Evolutionary conservation across 495 filamentous ascomycete species (phyloP).

Genomic region (Aspergillus bertholletiae): DNA sequence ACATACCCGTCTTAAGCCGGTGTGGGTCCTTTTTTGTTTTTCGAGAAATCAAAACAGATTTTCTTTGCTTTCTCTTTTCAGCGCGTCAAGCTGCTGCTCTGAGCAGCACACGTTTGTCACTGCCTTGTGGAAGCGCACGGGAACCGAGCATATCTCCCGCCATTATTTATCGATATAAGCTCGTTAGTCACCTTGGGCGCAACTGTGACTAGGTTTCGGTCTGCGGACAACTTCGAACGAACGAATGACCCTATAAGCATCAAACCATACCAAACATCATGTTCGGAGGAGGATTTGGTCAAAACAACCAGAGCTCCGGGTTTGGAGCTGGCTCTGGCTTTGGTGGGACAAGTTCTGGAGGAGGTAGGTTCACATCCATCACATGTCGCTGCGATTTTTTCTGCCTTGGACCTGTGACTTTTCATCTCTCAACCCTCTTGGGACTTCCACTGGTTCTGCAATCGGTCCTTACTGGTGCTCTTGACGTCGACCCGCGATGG

Average conservation of each 20-base stretch:
- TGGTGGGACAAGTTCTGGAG: constrained; percentile 36
- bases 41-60: constrained; percentile 14
- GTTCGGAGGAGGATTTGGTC: constrained; percentile 58
- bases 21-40: constrained; percentile 5
- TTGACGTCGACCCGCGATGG: constrained; percentile 36
- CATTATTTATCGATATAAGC: neutral
- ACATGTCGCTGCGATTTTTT: constrained; percentile 6
- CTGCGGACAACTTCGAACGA: constrained; percentile 16
- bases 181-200: neutral
- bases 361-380: constrained; percentile 45
- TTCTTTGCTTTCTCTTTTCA: constrained; percentile 1
- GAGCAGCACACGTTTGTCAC: neutral
- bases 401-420: constrained; percentile 16
- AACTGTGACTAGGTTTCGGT: neutral
- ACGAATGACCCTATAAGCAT: constrained; percentile 36
- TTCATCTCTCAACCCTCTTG: constrained; percentile 15
- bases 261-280: constrained; percentile 32
- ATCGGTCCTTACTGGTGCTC: constrained; percentile 30
- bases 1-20: constrained; percentile 15
- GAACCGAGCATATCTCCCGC: neutral
- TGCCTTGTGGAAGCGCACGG: constrained; percentile 7
- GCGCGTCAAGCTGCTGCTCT: constrained; percentile 13
- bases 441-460: constrained; percentile 8
- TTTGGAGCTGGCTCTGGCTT: constrained; percentile 42
- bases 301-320: constrained; percentile 53